phyloP scores from a whole-genome alignment of 2,329 filamentous ascomycete species.

The Pseudocercospora cruenta region DNA sequence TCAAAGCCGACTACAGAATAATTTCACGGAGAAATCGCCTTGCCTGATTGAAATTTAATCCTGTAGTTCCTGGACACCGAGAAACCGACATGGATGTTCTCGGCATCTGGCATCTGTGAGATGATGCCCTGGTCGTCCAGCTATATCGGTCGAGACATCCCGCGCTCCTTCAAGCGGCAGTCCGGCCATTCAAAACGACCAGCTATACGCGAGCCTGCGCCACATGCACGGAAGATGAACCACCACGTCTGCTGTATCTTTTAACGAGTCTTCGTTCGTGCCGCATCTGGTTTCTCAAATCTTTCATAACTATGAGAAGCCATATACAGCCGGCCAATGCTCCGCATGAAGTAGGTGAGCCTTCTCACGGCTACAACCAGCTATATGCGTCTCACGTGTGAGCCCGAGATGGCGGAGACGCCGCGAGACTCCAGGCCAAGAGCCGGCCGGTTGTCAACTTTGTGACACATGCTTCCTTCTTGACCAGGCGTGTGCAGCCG shows the following conservation, averaged over 20 bases:
- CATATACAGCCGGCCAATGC: background rate
- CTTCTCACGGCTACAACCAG: background rate
- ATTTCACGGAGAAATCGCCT: background rate
- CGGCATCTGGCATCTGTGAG: background rate
- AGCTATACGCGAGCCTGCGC: conserved; percentile 1
- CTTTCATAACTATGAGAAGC: background rate
- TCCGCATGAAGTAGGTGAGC: background rate
- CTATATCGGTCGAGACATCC: background rate
- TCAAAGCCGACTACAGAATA: background rate
- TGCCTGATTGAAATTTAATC: background rate
- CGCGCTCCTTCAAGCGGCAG: conserved; percentile 1
- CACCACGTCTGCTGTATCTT: background rate
- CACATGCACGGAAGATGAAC: background rate
- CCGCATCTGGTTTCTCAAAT: background rate
- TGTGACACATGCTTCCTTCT: background rate
- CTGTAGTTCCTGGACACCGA: background rate
- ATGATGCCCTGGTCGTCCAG: background rate
- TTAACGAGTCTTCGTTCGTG: background rate
- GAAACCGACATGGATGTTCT: background rate
- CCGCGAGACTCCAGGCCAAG: background rate
- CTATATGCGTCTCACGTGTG: background rate
- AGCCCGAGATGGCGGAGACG: background rate
- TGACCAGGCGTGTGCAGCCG: background rate
- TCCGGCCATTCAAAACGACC: background rate
- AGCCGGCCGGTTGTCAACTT: background rate